Base-by-base conservation (phyloP, 2,329 filamentous ascomycete genomes). In the Clonostachys solani region DNA sequence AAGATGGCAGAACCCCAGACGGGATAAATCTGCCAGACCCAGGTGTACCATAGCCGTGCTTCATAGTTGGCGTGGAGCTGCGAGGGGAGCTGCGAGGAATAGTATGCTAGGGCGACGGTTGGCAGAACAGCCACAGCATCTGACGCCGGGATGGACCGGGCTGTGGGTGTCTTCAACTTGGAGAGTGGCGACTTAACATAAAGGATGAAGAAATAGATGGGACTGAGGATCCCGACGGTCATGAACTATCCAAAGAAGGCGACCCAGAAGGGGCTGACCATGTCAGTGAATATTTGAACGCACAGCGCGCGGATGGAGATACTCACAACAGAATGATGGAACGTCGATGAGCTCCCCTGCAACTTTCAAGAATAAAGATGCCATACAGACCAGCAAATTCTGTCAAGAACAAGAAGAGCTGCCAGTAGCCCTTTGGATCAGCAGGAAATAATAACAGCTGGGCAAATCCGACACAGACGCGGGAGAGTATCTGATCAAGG, bases 21-120 rank as follows among this genome's bases (percentile, higher is more conserved):
- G 0, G 59, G 58, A 23, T 50, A 63, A 1, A 63, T 35, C 7
- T 63, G 61, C 61, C 61, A 63, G 13, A 60, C 40, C 59, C 61
- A 64, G 16, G 57, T 60, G 53, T 57, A 62, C 60, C 56, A 63
- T 29, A 60, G 52, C 15, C 59, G 52, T 0, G 35, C 36, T 23
- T 59, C 52, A 1, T 60, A 47, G 15, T 51, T 52, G 6, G 47
- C 23, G 12, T 56, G 54, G 9, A 62, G 52, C 40, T 51, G 59
- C 0, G 51, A 58, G 0, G 49, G 42, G 2, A 58, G 48, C 35
- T 54, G 53, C 0, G 61, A 52, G 3, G 49, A 1, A 6, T 56
- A 52, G 13, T 58, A 64, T 0, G 47, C 44, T 13, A 57, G 3
- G 0, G 52, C 2, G 1, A 63, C 3, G 0, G 52, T 49, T 1